Evolutionary conservation across 257 asterid species (phyloP).

Genomic region (Solanum boliviense): DNA sequence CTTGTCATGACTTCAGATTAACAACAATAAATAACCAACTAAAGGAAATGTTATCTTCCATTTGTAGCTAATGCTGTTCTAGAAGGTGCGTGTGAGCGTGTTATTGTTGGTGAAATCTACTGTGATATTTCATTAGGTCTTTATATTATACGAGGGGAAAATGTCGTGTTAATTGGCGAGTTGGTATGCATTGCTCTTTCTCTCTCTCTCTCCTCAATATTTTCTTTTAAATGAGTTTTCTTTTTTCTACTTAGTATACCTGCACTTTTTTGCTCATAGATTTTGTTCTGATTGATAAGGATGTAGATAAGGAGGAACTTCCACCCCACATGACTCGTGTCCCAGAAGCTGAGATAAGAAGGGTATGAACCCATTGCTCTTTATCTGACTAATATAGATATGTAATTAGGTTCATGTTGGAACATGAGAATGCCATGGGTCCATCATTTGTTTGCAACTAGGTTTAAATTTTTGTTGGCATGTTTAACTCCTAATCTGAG

Average conservation of each 20-base stretch:
- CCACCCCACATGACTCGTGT: conserved; percentile 12
- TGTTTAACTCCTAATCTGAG: neutral
- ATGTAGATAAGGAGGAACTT: conserved; percentile 35
- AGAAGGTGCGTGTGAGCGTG: conserved; percentile 92
- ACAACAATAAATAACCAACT: neutral
- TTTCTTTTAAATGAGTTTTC: neutral
- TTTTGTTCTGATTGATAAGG: conserved; percentile 36
- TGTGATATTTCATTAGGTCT: conserved; percentile 89
- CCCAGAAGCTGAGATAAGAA: conserved; percentile 4
- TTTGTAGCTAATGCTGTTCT: conserved; percentile 85
- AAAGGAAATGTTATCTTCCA: neutral
- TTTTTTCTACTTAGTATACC: neutral
- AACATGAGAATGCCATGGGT: neutral
- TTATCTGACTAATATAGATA: neutral
- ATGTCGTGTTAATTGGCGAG: conserved; percentile 94
- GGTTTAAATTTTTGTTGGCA: neutral
- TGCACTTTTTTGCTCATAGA: neutral
- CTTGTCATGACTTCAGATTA: neutral
- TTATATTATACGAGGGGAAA: conserved; percentile 91
- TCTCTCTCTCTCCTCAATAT: neutral
- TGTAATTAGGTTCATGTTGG: neutral
- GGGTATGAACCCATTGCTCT: neutral
- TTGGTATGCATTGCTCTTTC: conserved; percentile 42
- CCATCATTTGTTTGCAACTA: neutral
- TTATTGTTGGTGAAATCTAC: conserved; percentile 77